Base-by-base conservation (phyloP, 2,329 filamentous ascomycete species). In the Claviceps arundinis region DNA sequence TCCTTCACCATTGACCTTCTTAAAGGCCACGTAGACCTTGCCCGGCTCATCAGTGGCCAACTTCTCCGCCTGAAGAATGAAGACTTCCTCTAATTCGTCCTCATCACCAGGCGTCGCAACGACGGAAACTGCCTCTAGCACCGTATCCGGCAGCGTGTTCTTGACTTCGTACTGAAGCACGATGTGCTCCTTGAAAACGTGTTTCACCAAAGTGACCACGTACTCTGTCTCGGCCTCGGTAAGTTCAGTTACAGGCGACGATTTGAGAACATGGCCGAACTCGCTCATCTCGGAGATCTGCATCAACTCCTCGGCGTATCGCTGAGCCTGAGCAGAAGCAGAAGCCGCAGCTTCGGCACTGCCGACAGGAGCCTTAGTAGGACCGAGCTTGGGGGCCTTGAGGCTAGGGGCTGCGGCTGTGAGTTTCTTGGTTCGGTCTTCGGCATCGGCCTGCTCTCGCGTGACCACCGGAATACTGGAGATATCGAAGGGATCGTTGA, bases 191-290 rank as follows among this genome's bases (percentile, higher is more conserved):
- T 95, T 95, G 82, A 96, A 98, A 62, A 98, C 82, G 66, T 98
- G 93, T 75, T 98, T 98, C 69, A 96, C 80, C 22, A 93, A 84
- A 38, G 80, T 83, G 55, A 98, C 93, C 49, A 96, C 89, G 62
- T 98, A 98, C 69, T 98, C 93, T 19, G 91, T 97, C 71, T 97
- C 93, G 50, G 89, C 88, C 68, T 98, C 93, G 17, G 93, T 97
- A 56, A 98, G 82, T 69, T 96, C 91, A 59, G 95, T 81, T 48
- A 86, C 72, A 26, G 81, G 70, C 54, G 89, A 95, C 44, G 90
- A 96, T 73, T 96, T 97, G 74, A 98, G 85, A 13, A 97, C 81
- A 58, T 78, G 78, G 61, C 93, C 93, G 67, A 95, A 95, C 58
- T 85, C 82, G 64, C 85, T 86, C 75, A 98, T 82, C 67, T 97